Percentiles rank a stretch among this genome's conserved stretches.
These are phyloP conservation scores for Prunus persica DNA, from an alignment of 306 rosid genomes.

Conservation along the genomic window Prunus_persica_NCBIv2 NC_034016.1:14657001-14657500, in stretches of 20 bases:
- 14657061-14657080: not conserved
- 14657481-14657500: not conserved
- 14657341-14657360: not conserved
- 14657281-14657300: not conserved
- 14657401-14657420: not conserved
- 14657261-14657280: not conserved
- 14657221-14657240: not conserved
- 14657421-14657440: not conserved
- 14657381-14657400: not conserved
- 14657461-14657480: conserved; percentile 1
- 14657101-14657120: too few species aligned
- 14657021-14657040: not conserved
- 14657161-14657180: not conserved
- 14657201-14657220: not conserved
- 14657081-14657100: not conserved
- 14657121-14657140: too few species aligned
- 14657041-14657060: not conserved
- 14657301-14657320: not conserved
- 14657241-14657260: too few species aligned
- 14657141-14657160: not conserved
- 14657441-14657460: not conserved
- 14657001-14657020: not conserved
- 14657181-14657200: not conserved
- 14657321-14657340: not conserved
- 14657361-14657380: not conserved